Evolutionary conservation across 768 basidiomycete genomes (phyloP).

Genomic region (Chalciporus sphaerocephalus): DNA sequence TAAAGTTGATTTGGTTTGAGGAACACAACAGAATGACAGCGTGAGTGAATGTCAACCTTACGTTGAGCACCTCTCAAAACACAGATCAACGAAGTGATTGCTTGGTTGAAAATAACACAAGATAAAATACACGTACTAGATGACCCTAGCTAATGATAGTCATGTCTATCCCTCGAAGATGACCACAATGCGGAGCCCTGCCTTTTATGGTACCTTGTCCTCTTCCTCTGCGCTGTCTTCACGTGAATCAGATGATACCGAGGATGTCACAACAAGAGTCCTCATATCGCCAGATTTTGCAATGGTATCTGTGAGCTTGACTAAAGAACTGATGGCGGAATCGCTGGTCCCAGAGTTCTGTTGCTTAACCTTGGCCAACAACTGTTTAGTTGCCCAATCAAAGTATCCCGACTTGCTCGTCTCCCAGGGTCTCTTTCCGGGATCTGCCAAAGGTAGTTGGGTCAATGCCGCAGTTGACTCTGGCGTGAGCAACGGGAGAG

Average conservation of each 20-base stretch:
- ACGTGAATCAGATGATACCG: background rate
- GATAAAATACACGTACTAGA: background rate
- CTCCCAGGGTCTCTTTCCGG: slow-evolving; percentile 77
- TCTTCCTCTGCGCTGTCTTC: background rate
- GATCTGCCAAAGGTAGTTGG: slow-evolving; percentile 37
- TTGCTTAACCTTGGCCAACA: slow-evolving; percentile 36
- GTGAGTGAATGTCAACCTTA: background rate
- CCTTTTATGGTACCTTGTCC: background rate
- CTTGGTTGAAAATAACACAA: background rate
- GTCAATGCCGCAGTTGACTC: slow-evolving; percentile 36
- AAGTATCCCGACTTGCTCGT: slow-evolving; percentile 68
- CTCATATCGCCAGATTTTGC: slow-evolving; percentile 19
- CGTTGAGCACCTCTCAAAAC: background rate
- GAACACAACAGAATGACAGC: too few relatives aligned
- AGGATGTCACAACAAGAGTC: slow-evolving; percentile 10
- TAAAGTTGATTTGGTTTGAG: too few relatives aligned
- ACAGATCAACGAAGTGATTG: background rate
- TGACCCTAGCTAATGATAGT: background rate
- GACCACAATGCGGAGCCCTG: background rate
- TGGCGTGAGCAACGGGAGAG: slow-evolving; percentile 45
- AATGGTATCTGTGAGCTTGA: slow-evolving; percentile 15
- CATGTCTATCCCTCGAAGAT: background rate
- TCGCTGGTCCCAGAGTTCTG: slow-evolving; percentile 16
- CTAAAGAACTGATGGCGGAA: slow-evolving; percentile 20
- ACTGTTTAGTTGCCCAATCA: slow-evolving; percentile 66